Base-by-base conservation (phyloP, 495 filamentous ascomycete genomes). In the Penicillium pancosmium region DNA sequence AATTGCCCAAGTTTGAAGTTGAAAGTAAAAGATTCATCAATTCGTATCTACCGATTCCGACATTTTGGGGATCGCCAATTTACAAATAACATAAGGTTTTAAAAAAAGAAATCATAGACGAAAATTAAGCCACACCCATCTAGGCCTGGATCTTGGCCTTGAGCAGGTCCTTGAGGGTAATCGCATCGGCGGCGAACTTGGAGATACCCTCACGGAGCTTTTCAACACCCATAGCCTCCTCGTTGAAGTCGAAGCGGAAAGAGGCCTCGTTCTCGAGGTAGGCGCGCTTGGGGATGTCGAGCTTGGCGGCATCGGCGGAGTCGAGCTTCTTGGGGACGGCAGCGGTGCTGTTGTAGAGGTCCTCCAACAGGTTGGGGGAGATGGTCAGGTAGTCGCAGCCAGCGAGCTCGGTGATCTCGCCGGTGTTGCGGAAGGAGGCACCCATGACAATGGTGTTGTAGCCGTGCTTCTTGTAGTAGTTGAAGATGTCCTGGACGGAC, bases 401-500 rank as follows among this genome's bases (percentile, higher is more conserved):
- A 73, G 92, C 92, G 35, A 99, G 83, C 84, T 99, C 95, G 46
- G 89, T 97, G 79, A 99, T 96, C 82, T 99, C 94, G 62, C 94
- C 94, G 54, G 80, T 77, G 80, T 90, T 97, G 68, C 94, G 84
- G 91, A 99, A 99, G 13, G 92, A 97, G 62, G 94, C 94, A 71
- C 94, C 94, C 94, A 99, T 99, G 73, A 99, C 94, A 68, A 96
- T 96, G 75, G 94, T 98, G 67, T 94, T 93, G 86, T 99, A 97
- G 70, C 89, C 92, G 77, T 82, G 89, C 84, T 97, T 99, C 91
- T 99, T 99, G 88, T 99, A 99, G 90, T 99, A 99, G 83, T 99
- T 96, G 89, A 89, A 99, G 84, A 99, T 99, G 73, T 66, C 69
- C 85, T 97, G 85, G 68, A 99, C 95, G 66, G 88, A 92, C 82